These are phyloP conservation scores for Ceratobasidium sp. DNA, from an alignment of 1,284 basidiomycete genomes.

Conservation along the genomic window DNA sequence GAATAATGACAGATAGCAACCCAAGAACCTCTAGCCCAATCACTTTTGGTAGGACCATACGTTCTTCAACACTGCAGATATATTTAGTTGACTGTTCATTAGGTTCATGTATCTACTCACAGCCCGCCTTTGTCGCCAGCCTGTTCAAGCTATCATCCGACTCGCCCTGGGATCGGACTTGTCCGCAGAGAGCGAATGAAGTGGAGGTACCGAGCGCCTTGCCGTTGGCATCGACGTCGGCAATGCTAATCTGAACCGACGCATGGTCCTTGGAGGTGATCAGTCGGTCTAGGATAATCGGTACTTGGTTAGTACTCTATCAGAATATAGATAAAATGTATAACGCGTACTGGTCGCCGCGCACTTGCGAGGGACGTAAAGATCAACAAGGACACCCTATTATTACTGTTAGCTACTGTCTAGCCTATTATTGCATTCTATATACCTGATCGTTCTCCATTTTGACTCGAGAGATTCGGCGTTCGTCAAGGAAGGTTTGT, in stretches of 20 bases:
- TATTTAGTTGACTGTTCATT: neutral
- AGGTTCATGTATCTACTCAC: conserved; percentile 65
- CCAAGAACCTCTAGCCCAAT: conserved; percentile 32
- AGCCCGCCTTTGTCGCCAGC: conserved; percentile 91
- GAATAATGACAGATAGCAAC: conserved; percentile 33
- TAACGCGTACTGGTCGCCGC: conserved; percentile 92
- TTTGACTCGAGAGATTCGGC: conserved; percentile 28
- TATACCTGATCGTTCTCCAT: conserved; percentile 58
- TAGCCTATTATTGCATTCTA: conserved; percentile 28
- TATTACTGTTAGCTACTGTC: conserved; percentile 5
- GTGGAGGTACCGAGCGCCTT: conserved; percentile 87
- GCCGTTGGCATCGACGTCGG: conserved; percentile 94
- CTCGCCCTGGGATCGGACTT: conserved; percentile 94
- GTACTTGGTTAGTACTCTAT: conserved; percentile 32
- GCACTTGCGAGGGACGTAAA: conserved; percentile 99
- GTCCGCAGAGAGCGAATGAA: conserved; percentile 93
- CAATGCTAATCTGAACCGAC: conserved; percentile 95
- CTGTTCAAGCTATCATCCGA: conserved; percentile 97
- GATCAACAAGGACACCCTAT: conserved; percentile 98
- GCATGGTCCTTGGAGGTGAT: conserved; percentile 99
- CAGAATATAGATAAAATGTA: conserved; percentile 51
- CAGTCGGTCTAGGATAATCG: conserved; percentile 73
- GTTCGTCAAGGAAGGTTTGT: conserved; percentile 43
- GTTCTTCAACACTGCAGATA: conserved; percentile 46
- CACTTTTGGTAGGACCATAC: conserved; percentile 51